These are phyloP conservation scores for Ophiostoma populinum DNA, from an alignment of 2,329 filamentous ascomycete genomes.

Conservation along the genomic window DNA sequence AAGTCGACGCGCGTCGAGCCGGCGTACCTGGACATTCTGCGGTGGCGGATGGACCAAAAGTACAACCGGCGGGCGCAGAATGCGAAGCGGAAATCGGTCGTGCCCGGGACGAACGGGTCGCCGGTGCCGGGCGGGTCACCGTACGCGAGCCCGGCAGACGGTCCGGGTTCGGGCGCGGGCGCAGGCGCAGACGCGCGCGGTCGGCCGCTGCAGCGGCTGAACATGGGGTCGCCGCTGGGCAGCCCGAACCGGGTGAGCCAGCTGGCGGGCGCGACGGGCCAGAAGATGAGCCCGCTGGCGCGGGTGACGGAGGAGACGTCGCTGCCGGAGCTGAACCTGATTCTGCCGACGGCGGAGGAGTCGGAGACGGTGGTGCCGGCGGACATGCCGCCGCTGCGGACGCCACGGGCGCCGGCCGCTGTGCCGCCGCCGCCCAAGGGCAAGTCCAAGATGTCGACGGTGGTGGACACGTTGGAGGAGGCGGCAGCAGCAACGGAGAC, in stretches of 20 bases:
- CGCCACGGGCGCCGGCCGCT: background rate
- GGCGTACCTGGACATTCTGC: conserved; percentile 80
- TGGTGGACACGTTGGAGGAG: conserved; percentile 1
- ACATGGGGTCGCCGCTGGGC: conserved; percentile 41
- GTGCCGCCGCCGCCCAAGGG: conserved; percentile 3
- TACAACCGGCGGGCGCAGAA: conserved; percentile 47
- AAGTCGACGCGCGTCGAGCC: conserved; percentile 80
- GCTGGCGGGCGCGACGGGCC: conserved; percentile 22
- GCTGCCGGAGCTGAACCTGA: conserved; percentile 19
- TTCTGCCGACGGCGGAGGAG: conserved; percentile 22
- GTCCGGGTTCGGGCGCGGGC: no score
- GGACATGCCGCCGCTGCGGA: conserved; percentile 26
- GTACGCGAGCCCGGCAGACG: conserved; percentile 48
- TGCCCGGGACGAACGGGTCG: conserved; percentile 22
- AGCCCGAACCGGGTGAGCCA: conserved; percentile 46
- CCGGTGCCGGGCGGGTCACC: conserved; percentile 37
- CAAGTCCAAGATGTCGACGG: conserved; percentile 1
- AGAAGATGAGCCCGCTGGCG: conserved; percentile 57
- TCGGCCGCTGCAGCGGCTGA: conserved; percentile 53
- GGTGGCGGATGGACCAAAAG: conserved; percentile 93
- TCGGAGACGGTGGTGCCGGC: conserved; percentile 36
- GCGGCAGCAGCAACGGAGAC: background rate
- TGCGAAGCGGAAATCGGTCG: conserved; percentile 34
- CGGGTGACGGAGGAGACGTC: conserved; percentile 53
- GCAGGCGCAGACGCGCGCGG: conserved; percentile 46